These are phyloP conservation scores for Hymenoscyphus linearis DNA, from an alignment of 2,329 filamentous ascomycete species.

Conservation along the genomic window DNA sequence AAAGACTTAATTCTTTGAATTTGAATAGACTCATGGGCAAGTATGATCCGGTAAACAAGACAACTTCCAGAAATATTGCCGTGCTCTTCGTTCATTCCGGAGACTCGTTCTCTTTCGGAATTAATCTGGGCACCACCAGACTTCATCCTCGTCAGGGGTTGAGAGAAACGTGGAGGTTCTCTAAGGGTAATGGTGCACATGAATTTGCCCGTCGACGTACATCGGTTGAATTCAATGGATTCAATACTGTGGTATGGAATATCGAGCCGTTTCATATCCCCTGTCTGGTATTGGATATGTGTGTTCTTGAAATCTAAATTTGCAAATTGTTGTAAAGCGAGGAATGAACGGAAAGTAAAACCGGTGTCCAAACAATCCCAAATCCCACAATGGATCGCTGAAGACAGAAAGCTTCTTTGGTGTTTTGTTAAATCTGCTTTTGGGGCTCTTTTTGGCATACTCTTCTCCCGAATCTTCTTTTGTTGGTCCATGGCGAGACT, in stretches of 20 bases:
- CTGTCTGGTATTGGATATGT: neutral
- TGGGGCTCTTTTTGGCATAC: neutral
- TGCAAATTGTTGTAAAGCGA: neutral
- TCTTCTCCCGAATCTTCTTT: neutral
- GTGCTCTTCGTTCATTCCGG: constrained; percentile 25
- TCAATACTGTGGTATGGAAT: neutral
- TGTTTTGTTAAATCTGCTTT: neutral
- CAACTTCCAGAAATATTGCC: constrained; percentile 39
- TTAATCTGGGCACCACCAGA: neutral
- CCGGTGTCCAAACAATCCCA: neutral
- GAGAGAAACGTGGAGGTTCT: neutral
- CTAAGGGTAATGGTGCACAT: neutral
- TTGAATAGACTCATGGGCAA: constrained; percentile 27
- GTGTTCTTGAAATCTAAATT: constrained; percentile 1
- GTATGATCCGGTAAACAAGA: constrained; percentile 44
- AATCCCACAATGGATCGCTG: neutral
- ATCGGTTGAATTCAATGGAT: neutral
- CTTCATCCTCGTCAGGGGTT: neutral
- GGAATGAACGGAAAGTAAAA: neutral
- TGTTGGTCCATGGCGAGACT: neutral
- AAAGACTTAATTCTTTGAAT: constrained; percentile 27
- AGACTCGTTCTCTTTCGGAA: neutral
- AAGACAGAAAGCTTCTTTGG: neutral
- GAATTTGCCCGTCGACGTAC: neutral
- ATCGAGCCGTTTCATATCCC: neutral